A percentile compares a stretch with the other conserved stretches of the same genome.
These are phyloP conservation scores for Penicillium turbatum DNA, from an alignment of 495 filamentous ascomycete species.

Conservation along the genomic window DNA sequence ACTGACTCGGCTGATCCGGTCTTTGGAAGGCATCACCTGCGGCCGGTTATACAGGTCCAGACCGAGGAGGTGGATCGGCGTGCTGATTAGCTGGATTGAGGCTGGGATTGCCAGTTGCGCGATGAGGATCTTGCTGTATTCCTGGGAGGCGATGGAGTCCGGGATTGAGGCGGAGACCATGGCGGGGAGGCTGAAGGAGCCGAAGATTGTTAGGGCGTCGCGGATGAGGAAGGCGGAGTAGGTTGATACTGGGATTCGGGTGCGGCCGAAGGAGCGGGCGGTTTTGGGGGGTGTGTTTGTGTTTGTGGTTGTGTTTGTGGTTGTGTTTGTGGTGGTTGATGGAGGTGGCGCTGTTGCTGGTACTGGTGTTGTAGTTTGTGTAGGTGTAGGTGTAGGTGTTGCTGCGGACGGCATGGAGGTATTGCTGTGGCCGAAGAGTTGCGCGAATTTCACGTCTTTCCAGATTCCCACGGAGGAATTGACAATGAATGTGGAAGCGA, in stretches of 20 bases:
- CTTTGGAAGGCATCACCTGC: conserved; percentile 37
- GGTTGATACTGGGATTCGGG: conserved; percentile 48
- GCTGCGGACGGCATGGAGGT: conserved; percentile 17
- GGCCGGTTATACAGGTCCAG: conserved; percentile 79
- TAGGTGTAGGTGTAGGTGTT: conserved; percentile 42
- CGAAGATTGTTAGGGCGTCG: conserved; percentile 84
- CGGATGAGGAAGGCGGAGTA: conserved; percentile 66
- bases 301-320: conserved; percentile 35
- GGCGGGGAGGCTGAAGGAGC: conserved; percentile 74
- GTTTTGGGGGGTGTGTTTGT: conserved; percentile 23
- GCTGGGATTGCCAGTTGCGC: conserved; percentile 77
- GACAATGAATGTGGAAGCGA: conserved; percentile 35
- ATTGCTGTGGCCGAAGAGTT: conserved; percentile 36
- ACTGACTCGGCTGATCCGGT: conserved; percentile 57
- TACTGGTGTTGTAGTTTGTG: conserved; percentile 24
- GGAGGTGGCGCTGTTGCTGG: not conserved
- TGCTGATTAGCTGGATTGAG: conserved; percentile 73
- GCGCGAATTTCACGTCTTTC: conserved; percentile 47
- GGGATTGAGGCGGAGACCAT: conserved; percentile 35
- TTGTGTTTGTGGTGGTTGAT: conserved; percentile 17
- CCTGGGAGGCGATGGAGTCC: conserved; percentile 34
- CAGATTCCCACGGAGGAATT: conserved; percentile 41
- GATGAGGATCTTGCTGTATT: conserved; percentile 38
- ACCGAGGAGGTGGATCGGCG: conserved; percentile 78
- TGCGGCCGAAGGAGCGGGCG: conserved; percentile 34